These are phyloP conservation scores for Fraxinus anomala DNA, from an alignment of 257 asterid genomes.

Conservation along the genomic window DNA sequence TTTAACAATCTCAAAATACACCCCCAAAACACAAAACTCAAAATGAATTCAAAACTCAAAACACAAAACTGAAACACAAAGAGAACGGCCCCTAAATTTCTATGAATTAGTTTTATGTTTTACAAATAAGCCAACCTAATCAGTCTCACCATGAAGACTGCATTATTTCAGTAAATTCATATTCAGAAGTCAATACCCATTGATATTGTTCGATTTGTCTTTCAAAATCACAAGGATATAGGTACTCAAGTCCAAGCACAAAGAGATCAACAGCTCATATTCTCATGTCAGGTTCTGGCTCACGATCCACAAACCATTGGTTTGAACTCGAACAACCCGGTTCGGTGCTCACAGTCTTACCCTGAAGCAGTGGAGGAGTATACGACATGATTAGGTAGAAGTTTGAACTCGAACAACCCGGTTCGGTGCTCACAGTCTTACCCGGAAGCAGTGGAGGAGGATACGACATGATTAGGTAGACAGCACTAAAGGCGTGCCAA, in stretches of 20 bases:
- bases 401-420: conserved; percentile 5
- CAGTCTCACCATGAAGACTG: no score
- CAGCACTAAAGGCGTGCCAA: conserved; percentile 57
- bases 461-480: conserved; percentile 67
- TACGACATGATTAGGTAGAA: conserved; percentile 67
- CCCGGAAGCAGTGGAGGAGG: conserved; percentile 34
- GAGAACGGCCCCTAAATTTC: no score
- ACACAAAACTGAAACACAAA: no score
- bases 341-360: background rate
- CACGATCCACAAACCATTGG: background rate
- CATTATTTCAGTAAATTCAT: background rate
- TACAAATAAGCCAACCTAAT: no score
- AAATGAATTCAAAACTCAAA: no score
- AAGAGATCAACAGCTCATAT: background rate
- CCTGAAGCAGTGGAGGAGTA: conserved; percentile 33
- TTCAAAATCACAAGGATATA: background rate
- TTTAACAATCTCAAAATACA: no score
- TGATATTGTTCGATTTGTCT: background rate
- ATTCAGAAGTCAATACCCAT: background rate
- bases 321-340: background rate
- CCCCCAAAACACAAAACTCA: no score
- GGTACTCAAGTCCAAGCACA: background rate
- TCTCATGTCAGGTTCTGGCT: background rate
- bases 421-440: background rate
- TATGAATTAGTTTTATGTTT: no score